Percentiles rank a stretch among this genome's conserved stretches.
Conservation (phyloP, 2,329 filamentous ascomycete species). For the Scleromitrula shiraiana region DNA sequence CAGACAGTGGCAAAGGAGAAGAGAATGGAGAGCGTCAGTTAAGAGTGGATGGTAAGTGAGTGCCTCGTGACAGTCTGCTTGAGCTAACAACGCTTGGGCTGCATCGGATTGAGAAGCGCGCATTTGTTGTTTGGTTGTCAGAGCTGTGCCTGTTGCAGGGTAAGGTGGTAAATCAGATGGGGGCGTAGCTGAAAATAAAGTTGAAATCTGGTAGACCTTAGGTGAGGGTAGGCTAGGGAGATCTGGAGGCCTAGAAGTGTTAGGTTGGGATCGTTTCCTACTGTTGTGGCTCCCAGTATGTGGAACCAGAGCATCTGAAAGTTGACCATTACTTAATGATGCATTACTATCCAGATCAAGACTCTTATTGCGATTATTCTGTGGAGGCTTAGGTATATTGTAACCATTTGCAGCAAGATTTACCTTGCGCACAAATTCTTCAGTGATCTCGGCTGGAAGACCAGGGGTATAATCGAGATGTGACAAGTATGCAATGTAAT, state of each 20-base stretch:
- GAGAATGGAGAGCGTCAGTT: conserved; percentile 67
- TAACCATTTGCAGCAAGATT: conserved; percentile 45
- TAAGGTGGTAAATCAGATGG: conserved; percentile 61
- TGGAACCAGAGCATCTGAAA: conserved; percentile 38
- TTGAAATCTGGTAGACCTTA: conserved; percentile 45
- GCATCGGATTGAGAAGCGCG: conserved; percentile 26
- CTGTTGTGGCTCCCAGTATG: conserved; percentile 29
- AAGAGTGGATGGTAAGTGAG: conserved; percentile 77
- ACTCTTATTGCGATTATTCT: conserved; percentile 15
- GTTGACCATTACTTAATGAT: conserved; percentile 27
- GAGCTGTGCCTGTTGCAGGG: conserved; percentile 38
- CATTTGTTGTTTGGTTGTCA: conserved; percentile 28
- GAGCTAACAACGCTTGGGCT: conserved; percentile 30
- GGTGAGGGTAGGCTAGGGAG: conserved; percentile 41
- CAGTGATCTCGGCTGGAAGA: conserved; percentile 29
- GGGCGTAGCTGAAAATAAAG: conserved; percentile 63
- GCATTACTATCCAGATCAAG: conserved; percentile 27
- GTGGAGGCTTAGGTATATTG: conserved; percentile 31
- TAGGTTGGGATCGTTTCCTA: conserved; percentile 27
- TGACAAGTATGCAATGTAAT: conserved; percentile 65
- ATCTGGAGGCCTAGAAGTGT: conserved; percentile 18
- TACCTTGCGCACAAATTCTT: conserved; percentile 48
- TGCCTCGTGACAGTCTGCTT: conserved; percentile 47
- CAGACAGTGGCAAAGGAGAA: conserved; percentile 72
- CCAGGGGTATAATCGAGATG: conserved; percentile 70